Evolutionary conservation across 2,329 filamentous ascomycete species (phyloP).

Genomic region (Nigrospora oryzae): DNA sequence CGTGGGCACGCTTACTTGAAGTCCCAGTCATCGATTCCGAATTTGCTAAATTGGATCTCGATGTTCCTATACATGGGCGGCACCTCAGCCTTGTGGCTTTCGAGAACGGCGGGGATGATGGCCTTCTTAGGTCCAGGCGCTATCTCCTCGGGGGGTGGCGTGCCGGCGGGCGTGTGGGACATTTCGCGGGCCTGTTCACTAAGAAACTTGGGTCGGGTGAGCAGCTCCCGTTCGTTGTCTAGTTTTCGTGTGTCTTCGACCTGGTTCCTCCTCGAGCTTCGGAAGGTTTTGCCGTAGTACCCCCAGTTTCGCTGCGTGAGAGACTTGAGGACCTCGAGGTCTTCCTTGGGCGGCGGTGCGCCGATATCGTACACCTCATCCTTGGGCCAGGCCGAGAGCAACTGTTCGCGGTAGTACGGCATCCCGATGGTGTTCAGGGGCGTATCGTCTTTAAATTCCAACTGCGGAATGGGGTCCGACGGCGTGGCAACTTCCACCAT

Average conservation of each 20-base stretch:
- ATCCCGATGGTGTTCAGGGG: slow-evolving; percentile 82
- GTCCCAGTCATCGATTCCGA: slow-evolving; percentile 98
- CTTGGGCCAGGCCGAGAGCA: slow-evolving; percentile 85
- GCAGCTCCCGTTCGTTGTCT: slow-evolving; percentile 48
- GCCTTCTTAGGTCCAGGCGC: slow-evolving; percentile 53
- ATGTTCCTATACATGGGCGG: slow-evolving; percentile 86
- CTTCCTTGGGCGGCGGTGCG: slow-evolving; percentile 68
- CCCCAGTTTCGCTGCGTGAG: slow-evolving; percentile 69
- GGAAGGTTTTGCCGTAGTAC: slow-evolving; percentile 68
- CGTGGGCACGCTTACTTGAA: slow-evolving; percentile 57
- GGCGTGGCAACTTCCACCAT: slow-evolving; percentile 71
- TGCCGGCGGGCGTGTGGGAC: slow-evolving; percentile 34
- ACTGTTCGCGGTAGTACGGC: slow-evolving; percentile 82
- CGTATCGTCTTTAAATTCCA: slow-evolving; percentile 65
- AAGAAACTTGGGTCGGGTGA: slow-evolving; percentile 79
- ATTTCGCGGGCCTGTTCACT: slow-evolving; percentile 82
- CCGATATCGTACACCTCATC: slow-evolving; percentile 80
- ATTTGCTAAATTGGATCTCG: slow-evolving; percentile 98
- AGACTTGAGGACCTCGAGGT: slow-evolving; percentile 58
- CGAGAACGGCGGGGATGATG: slow-evolving; percentile 60
- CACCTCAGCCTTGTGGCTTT: slow-evolving; percentile 71
- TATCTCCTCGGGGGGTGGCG: slow-evolving; percentile 31
- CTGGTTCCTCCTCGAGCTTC: slow-evolving; percentile 70
- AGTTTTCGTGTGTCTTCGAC: slow-evolving; percentile 60
- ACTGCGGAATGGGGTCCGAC: slow-evolving; percentile 43